A percentile compares a stretch with the other conserved stretches of the same genome.
Evolutionary conservation across 2,329 filamentous ascomycete species (phyloP).

Genomic region (Ceratocystis huliohia): DNA sequence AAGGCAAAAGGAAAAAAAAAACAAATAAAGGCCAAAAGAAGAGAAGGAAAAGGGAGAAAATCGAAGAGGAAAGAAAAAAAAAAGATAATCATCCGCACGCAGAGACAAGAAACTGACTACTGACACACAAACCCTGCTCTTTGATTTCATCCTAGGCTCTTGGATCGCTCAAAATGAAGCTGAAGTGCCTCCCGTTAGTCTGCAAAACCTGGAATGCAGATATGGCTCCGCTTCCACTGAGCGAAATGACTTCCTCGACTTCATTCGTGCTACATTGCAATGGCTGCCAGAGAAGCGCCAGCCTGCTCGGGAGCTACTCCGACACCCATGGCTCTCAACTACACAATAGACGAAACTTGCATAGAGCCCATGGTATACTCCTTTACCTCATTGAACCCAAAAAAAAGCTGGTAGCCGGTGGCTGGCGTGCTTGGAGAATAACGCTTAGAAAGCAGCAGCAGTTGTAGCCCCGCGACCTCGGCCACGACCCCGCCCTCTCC

Average conservation of each 20-base stretch:
- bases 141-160: conserved; percentile 10
- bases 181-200: conserved; percentile 14
- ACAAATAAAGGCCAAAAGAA: background rate
- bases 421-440: background rate
- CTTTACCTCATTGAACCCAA: background rate
- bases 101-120: background rate
- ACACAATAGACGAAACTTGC: background rate
- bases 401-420: background rate
- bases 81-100: background rate
- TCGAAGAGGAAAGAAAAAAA: background rate
- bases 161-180: conserved; percentile 19
- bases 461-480: background rate
- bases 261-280: conserved; percentile 14
- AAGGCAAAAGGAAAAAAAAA: background rate
- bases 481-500: background rate
- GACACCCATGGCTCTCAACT: conserved; percentile 15
- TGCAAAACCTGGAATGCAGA: conserved; percentile 16
- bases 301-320: conserved; percentile 13
- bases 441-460: background rate
- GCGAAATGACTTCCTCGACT: conserved; percentile 14
- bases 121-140: background rate
- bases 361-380: background rate
- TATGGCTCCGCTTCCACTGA: conserved; percentile 11
- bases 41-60: background rate
- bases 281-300: conserved; percentile 19